These are phyloP conservation scores for Delphinella strobiligena DNA, from an alignment of 2,329 filamentous ascomycete genomes.

Conservation along the genomic window DNA sequence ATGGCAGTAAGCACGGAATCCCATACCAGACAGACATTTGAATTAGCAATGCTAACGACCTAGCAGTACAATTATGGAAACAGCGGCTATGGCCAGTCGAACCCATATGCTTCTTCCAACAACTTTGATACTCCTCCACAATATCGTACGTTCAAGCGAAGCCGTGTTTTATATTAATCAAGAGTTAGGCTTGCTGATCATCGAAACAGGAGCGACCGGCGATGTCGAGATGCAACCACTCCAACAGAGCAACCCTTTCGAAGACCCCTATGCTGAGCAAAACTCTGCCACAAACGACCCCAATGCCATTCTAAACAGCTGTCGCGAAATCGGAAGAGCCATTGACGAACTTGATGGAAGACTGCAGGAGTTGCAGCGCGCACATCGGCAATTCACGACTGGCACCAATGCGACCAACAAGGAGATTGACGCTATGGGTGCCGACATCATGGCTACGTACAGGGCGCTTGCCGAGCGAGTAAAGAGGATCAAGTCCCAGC, in stretches of 20 bases:
- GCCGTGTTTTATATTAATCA: background rate
- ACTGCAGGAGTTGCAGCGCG: slow-evolving; percentile 56
- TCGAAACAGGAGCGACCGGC: slow-evolving; percentile 21
- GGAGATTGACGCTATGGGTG: slow-evolving; percentile 60
- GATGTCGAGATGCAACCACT: slow-evolving; percentile 64
- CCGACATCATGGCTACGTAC: slow-evolving; percentile 75
- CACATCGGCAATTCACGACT: slow-evolving; percentile 61
- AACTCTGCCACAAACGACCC: slow-evolving; percentile 38
- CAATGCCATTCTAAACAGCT: slow-evolving; percentile 74
- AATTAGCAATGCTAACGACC: background rate
- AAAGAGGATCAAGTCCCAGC: slow-evolving; percentile 69
- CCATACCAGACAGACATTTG: slow-evolving; percentile 1
- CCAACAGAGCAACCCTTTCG: slow-evolving; percentile 29
- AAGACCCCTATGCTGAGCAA: slow-evolving; percentile 13
- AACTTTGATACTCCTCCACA: slow-evolving; percentile 17
- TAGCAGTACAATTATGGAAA: slow-evolving; percentile 30
- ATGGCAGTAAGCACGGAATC: slow-evolving; percentile 9
- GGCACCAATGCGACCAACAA: slow-evolving; percentile 50
- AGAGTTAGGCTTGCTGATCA: slow-evolving; percentile 9
- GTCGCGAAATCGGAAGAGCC: slow-evolving; percentile 64
- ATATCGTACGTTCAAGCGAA: slow-evolving; percentile 16
- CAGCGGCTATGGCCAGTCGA: slow-evolving; percentile 41
- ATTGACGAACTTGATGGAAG: slow-evolving; percentile 64
- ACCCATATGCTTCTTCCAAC: slow-evolving; percentile 37
- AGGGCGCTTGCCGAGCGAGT: slow-evolving; percentile 67